phyloP scores from a whole-genome alignment of 1,139 yeast genomes.

The Candida buenavistaensis region DNA sequence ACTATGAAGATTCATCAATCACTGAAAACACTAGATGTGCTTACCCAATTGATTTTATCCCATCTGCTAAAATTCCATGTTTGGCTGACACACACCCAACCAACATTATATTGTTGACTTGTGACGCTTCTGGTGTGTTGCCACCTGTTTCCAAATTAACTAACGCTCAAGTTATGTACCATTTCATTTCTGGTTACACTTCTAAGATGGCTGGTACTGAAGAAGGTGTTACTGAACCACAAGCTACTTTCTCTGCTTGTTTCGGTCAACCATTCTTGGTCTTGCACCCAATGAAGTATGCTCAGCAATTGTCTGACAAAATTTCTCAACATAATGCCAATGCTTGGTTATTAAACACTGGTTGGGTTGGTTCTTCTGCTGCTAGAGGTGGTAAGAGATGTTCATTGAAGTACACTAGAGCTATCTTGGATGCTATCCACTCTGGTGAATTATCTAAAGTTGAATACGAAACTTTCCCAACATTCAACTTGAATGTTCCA shows the following conservation, averaged over 20 bases:
- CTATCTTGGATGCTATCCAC: constrained; percentile 93
- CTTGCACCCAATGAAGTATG: constrained; percentile 97
- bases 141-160: constrained; percentile 96
- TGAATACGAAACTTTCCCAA: constrained; percentile 81
- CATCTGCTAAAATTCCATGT: constrained; percentile 96
- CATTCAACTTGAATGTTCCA: constrained; percentile 88
- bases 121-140: constrained; percentile 97
- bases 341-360: constrained; percentile 97
- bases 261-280: constrained; percentile 99
- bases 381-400: constrained; percentile 96
- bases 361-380: constrained; percentile 97
- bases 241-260: constrained; percentile 97
- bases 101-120: constrained; percentile 88
- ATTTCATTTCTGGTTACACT: constrained; percentile 97
- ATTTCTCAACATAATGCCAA: constrained; percentile 84
- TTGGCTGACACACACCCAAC: constrained; percentile 87
- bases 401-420: constrained; percentile 96
- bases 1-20: constrained; percentile 76
- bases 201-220: constrained; percentile 99
- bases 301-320: constrained; percentile 94
- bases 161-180: constrained; percentile 97
- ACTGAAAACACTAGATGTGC: constrained; percentile 99
- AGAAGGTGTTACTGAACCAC: constrained; percentile 98
- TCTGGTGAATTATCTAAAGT: constrained; percentile 81
- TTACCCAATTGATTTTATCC: constrained; percentile 95